Base-by-base conservation (phyloP, 805 yeast species). In the Schwanniomyces pseudopolymorphus region DNA sequence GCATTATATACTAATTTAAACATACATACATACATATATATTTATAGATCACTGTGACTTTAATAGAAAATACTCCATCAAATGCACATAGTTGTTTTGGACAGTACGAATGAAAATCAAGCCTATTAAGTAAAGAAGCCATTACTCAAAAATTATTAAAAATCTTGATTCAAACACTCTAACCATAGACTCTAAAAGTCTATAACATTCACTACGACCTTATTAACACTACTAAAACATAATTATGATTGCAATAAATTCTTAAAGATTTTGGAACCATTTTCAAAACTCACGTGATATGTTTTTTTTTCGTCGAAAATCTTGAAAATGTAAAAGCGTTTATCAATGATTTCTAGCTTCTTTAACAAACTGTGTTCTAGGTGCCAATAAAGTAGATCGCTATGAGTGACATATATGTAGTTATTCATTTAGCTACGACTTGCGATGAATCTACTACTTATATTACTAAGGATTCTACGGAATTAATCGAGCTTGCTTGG, bases 401-500 rank as follows among this genome's bases (percentile, higher is more conserved):
- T 38, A 77, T 77, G 81, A 64, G 76, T 53, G 85, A 81, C 57
- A 67, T 75, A 43, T 84, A 79, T 60, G 80, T 85, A 54, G 82
- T 82, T 45, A 66, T 84, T 39, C 82, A 83, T 49, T 67, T 84
- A 33, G 76, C 82, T 44, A 79, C 87, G 33, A 84, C 90, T 17
- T 79, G 85, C 52, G 89, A 84, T 58, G 89, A 84, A 44, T 75
- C 78, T 31, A 76, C 80, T 26, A 74, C 74, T 25, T 76, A 78
- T 54, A 78, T 80, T 42, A 69, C 83, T 26, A 81, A 80, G 56
- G 96, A 87, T 63, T 75, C 87, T 26, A 74, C 85, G 4, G 90
- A 85, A 61, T 71, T 84, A 46, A 75, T 82, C 28, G 87, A 83
- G 59, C 62, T 89, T 13, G 80, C 87, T 3, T 89, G 92, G 87